Evolutionary conservation across 2,329 filamentous ascomycete genomes (phyloP), one percentile per base, ranked within the genome.

Genomic region (Diaporthe nobilis): DNA sequence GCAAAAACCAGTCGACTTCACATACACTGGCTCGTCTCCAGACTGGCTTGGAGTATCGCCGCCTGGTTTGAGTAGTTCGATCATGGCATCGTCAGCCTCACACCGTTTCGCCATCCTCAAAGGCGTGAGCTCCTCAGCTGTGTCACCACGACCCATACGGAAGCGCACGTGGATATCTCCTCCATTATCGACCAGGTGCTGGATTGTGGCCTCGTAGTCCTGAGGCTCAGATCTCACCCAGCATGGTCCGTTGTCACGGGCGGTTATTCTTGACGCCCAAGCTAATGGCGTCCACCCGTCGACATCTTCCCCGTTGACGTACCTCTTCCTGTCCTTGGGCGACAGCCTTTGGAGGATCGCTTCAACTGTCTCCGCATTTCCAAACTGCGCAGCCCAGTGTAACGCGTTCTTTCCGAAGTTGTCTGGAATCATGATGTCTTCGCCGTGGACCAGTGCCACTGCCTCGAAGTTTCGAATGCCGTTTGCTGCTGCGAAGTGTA

Each of bases 61-160:
- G 20, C 22, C 47, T 51, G 47, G 47, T 51, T 17, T 51, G 20
- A 51, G 20, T 3, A 51, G 47, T 51, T 51, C 20, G n/a, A 51
- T 51, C 6, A 51, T 6, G 4, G 47, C 22, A 17, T 22, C 47
- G 7, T 25, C 47, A 9, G 47, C 47, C n/a, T 25, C 37, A 71
- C 53, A 71, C 55, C 53, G 51, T 47, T 49, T 58, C n/a, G 68
- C 68, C 68, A 71, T 71, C 37, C 42, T 44, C 68, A 71, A 31
- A 28, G 68, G 53, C 20, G 68, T 71, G 28, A 71, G n/a, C 22
- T 31, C 53, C 13, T 71, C 68, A 4, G 53, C 51, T 20, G 17
- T 25, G 10, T 60, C 37, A 25, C 42, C 53, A 6, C 55, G 51
- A 2, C 68, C 68, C n/a, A 47, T 44, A 4, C 28, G 51, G 42